Conservation (phyloP, 192 early-diverging fungal genomes). For the Rhizophagus sp. region DNA sequence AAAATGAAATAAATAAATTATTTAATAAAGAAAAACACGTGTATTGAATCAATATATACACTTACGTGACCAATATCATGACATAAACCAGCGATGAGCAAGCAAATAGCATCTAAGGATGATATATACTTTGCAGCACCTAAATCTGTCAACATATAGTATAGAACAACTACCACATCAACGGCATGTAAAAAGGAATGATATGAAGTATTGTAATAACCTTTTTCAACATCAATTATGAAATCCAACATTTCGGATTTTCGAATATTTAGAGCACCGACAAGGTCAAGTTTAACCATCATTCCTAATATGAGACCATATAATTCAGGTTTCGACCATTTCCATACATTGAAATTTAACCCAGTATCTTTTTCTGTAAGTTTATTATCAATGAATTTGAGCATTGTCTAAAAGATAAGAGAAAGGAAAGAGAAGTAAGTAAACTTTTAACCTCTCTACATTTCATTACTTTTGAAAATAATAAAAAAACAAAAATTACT, state of each 20-base stretch:
- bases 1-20: not conserved
- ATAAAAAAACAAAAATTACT: not conserved
- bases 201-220: constrained; percentile 86
- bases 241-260: constrained; percentile 79
- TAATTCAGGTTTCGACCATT: constrained; percentile 69
- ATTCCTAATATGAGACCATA: constrained; percentile 84
- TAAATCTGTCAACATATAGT: constrained; percentile 73
- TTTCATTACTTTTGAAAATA: not conserved
- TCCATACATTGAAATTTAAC: constrained; percentile 63
- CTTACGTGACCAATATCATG: constrained; percentile 88
- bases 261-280: constrained; percentile 58
- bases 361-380: constrained; percentile 36
- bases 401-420: constrained; percentile 42
- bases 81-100: constrained; percentile 84
- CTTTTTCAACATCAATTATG: constrained; percentile 76
- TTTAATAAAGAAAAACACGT: not conserved
- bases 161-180: constrained; percentile 85
- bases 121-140: constrained; percentile 67
- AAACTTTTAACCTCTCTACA: too few relatives aligned
- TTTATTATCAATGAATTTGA: constrained; percentile 49
- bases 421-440: not conserved
- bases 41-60: not conserved
- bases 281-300: constrained; percentile 66
- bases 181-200: constrained; percentile 92
- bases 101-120: constrained; percentile 67